A percentile compares a stretch with the other conserved stretches of the same genome.
phyloP scores from a whole-genome alignment of 768 basidiomycete species.

The Lyophyllum shimeji region DNA sequence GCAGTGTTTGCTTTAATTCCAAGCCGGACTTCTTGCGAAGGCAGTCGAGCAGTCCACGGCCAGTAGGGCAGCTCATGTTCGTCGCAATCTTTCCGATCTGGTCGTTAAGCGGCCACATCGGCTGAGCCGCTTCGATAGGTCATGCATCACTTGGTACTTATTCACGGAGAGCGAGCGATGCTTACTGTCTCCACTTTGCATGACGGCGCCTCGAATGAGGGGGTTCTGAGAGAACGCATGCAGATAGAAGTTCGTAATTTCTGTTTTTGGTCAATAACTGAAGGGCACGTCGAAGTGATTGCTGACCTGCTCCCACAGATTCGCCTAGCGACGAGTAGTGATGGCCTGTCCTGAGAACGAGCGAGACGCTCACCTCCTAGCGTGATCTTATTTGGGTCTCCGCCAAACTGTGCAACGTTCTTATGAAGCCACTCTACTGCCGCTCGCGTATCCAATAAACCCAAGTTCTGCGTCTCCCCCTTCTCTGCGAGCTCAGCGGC shows the following conservation, averaged over 20 bases:
- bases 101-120: constrained; percentile 31
- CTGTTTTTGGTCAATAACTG: constrained; percentile 9
- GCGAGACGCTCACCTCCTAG: not conserved
- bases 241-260: constrained; percentile 34
- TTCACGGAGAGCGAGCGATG: not conserved
- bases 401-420: constrained; percentile 33
- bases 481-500: constrained; percentile 32
- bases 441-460: constrained; percentile 47
- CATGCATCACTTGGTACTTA: not conserved
- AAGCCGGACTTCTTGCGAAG: constrained; percentile 19
- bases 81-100: constrained; percentile 28
- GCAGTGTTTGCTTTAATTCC: constrained; percentile 22
- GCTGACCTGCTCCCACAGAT: constrained; percentile 31
- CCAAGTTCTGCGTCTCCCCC: constrained; percentile 42
- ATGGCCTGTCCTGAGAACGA: not conserved
- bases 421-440: constrained; percentile 43
- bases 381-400: constrained; percentile 30
- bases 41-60: constrained; percentile 26
- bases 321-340: constrained; percentile 19
- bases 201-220: constrained; percentile 31
- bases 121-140: constrained; percentile 24
- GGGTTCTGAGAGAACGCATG: constrained; percentile 27
- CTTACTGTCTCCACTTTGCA: constrained; percentile 33
- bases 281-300: not conserved
- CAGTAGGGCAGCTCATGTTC: constrained; percentile 26